Evolutionary conservation across 768 basidiomycete genomes (phyloP).

Genomic region (Boletus rubropictus): DNA sequence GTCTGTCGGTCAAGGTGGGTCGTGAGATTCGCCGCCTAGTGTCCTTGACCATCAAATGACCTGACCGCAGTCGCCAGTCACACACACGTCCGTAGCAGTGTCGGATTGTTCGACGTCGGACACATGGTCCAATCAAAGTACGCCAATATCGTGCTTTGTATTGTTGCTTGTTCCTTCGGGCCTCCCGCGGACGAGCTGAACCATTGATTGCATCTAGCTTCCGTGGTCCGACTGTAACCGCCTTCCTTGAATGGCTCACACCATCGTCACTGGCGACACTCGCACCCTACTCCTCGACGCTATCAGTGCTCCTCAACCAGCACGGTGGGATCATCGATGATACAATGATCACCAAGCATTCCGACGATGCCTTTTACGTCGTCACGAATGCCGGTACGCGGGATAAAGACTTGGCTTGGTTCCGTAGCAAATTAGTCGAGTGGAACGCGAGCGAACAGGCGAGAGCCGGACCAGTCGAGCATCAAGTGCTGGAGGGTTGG

Average conservation of each 20-base stretch:
- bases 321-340: constrained; percentile 95
- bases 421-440: constrained; percentile 56
- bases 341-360: constrained; percentile 84
- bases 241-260: constrained; percentile 85
- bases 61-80: constrained; percentile 71
- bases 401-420: constrained; percentile 76
- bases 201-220: constrained; percentile 44
- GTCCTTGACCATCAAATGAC: constrained; percentile 8
- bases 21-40: background rate
- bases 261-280: constrained; percentile 74
- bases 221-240: constrained; percentile 68
- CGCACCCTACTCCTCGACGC: constrained; percentile 69
- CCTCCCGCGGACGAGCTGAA: background rate
- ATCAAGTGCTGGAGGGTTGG: constrained; percentile 77
- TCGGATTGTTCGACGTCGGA: constrained; percentile 92
- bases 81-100: constrained; percentile 74
- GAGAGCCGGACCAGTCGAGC: constrained; percentile 58
- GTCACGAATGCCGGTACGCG: constrained; percentile 94
- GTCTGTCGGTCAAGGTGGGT: constrained; percentile 69
- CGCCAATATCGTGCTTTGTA: no score
- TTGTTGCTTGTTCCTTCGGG: no score
- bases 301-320: constrained; percentile 86
- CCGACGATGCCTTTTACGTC: constrained; percentile 77
- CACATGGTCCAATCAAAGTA: constrained; percentile 97
- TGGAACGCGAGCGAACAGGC: constrained; percentile 67